These are phyloP conservation scores for Teratosphaeria gauchensis DNA, from an alignment of 2,329 filamentous ascomycete genomes.

Conservation along the genomic window DNA sequence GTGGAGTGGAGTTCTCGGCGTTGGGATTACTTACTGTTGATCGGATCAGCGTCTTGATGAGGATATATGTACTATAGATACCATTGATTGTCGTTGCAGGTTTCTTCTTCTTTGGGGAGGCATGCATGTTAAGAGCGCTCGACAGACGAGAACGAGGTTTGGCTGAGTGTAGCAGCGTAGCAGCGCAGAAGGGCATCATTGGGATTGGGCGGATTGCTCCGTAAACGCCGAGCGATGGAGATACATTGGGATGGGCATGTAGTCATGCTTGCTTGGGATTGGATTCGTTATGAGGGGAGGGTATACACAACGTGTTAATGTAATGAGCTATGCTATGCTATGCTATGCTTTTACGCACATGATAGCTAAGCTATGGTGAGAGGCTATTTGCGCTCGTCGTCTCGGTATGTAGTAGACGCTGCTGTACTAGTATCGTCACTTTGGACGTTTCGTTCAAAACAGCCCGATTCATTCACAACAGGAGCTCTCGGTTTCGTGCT, in stretches of 20 bases:
- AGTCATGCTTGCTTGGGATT: background rate
- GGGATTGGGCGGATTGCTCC: too few species aligned
- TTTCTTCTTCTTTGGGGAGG: too few species aligned
- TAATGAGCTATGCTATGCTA: background rate
- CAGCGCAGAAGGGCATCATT: too few species aligned
- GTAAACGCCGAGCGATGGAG: background rate
- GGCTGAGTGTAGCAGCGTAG: too few species aligned
- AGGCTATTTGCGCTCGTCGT: background rate
- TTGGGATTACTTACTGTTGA: too few species aligned
- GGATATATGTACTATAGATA: background rate
- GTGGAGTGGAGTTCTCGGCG: background rate
- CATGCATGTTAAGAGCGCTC: too few species aligned
- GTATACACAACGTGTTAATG: background rate
- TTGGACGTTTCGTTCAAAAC: too few species aligned
- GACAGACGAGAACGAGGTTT: background rate
- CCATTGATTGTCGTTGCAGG: too few species aligned
- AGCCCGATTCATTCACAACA: too few species aligned
- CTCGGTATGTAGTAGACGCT: too few species aligned
- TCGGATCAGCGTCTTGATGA: background rate
- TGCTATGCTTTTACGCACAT: background rate
- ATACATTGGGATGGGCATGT: too few species aligned
- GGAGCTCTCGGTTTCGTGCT: too few species aligned
- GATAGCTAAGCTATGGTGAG: background rate
- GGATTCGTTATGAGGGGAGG: background rate
- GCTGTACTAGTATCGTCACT: background rate